Conservation (phyloP, 495 filamentous ascomycete genomes). For the Copromyces sp. region DNA sequence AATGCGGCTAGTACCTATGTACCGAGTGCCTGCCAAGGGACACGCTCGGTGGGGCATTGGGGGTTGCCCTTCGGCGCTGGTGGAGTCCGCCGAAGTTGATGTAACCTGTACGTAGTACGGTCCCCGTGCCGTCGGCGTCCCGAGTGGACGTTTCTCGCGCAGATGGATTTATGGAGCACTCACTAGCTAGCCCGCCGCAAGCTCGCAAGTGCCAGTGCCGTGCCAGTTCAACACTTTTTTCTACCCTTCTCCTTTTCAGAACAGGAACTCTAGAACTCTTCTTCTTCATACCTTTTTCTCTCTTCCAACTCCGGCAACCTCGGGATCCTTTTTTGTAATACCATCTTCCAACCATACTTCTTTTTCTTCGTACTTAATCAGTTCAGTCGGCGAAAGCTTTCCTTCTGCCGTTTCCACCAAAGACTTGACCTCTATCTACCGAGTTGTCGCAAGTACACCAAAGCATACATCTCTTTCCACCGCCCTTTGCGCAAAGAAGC, state of each 20-base stretch:
- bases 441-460: neutral
- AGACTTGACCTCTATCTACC: neutral
- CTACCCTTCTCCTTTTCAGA: neutral
- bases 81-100: neutral
- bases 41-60: neutral
- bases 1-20: neutral
- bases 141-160: neutral
- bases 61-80: neutral
- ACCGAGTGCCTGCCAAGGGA: neutral
- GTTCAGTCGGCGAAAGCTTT: neutral
- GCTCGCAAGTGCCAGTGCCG: neutral
- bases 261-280: neutral
- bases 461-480: neutral
- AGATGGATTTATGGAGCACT: neutral
- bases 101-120: neutral
- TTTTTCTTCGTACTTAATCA: neutral
- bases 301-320: neutral
- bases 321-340: neutral
- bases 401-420: neutral
- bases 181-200: neutral
- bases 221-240: neutral
- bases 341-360: neutral
- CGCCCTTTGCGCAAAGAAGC: neutral
- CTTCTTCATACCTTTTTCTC: neutral
- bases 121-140: neutral